phyloP scores from a whole-genome alignment of 192 early-diverging fungal genomes.

The Backusella parvicylindrica region DNA sequence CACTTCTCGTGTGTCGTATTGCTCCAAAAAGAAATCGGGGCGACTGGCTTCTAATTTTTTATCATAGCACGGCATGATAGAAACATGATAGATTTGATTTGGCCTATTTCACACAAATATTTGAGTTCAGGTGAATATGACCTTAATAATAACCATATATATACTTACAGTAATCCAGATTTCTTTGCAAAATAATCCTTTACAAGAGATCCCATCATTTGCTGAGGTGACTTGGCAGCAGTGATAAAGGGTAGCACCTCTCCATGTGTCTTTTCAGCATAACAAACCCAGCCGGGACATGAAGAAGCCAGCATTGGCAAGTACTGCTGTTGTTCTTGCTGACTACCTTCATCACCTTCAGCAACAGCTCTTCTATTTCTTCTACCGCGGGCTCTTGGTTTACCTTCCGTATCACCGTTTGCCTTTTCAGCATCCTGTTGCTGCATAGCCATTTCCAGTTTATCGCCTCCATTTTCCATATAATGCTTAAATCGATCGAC shows the following conservation, averaged over 20 bases:
- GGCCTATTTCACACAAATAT: constrained; percentile 32
- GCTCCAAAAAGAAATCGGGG: constrained; percentile 82
- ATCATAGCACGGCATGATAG: constrained; percentile 98
- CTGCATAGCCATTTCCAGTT: constrained; percentile 22
- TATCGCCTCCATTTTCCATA: constrained; percentile 28
- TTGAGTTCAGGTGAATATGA: too few species aligned
- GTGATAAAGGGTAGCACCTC: constrained; percentile 86
- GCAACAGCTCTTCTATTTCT: constrained; percentile 14
- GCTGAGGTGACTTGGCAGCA: constrained; percentile 93
- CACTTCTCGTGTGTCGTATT: constrained; percentile 84
- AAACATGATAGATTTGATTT: constrained; percentile 86
- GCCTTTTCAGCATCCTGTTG: constrained; percentile 29
- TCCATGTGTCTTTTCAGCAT: constrained; percentile 97
- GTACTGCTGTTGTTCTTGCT: neutral
- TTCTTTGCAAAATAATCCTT: constrained; percentile 78
- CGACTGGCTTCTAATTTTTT: constrained; percentile 98
- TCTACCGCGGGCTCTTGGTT: constrained; percentile 22
- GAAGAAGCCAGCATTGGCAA: constrained; percentile 65
- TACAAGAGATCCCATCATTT: constrained; percentile 91
- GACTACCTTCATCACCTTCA: constrained; percentile 26
- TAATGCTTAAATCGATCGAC: constrained; percentile 64
- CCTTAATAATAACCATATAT: too few species aligned
- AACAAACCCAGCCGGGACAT: constrained; percentile 95
- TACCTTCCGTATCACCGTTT: neutral
- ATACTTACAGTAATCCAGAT: constrained; percentile 46